These are phyloP conservation scores for Cladobotryum protrusum DNA, from an alignment of 2,329 filamentous ascomycete genomes.

Conservation along the genomic window DNA sequence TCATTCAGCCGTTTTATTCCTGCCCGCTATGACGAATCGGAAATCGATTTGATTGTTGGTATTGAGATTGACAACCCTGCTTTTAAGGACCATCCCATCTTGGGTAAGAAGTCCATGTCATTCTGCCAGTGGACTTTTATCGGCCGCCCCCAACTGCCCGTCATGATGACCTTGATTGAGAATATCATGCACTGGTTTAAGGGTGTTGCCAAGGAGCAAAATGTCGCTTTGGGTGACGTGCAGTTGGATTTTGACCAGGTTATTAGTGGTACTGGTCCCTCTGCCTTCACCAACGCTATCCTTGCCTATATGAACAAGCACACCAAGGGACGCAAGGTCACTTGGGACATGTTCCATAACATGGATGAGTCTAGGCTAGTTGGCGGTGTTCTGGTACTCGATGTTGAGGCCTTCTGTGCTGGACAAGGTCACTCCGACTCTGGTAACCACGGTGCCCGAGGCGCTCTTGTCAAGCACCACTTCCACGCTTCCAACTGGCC, in stretches of 20 bases:
- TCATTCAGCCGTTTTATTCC: constrained; percentile 32
- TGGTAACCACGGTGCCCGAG: constrained; percentile 60
- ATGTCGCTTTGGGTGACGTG: constrained; percentile 53
- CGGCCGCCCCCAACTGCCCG: constrained; percentile 58
- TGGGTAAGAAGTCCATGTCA: constrained; percentile 61
- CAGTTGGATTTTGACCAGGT: constrained; percentile 65
- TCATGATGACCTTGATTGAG: constrained; percentile 63
- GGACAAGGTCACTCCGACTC: constrained; percentile 69
- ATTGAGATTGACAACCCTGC: constrained; percentile 66
- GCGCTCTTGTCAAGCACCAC: constrained; percentile 65
- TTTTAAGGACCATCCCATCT: constrained; percentile 56
- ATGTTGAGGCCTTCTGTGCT: constrained; percentile 66
- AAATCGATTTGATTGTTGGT: constrained; percentile 65
- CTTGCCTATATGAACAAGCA: constrained; percentile 54
- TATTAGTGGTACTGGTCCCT: constrained; percentile 66
- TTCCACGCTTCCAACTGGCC: constrained; percentile 72
- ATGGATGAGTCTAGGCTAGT: constrained; percentile 60
- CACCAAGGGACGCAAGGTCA: constrained; percentile 35
- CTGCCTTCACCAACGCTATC: constrained; percentile 61
- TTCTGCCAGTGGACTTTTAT: constrained; percentile 75
- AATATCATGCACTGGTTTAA: constrained; percentile 63
- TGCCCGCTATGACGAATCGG: constrained; percentile 53
- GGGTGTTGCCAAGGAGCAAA: constrained; percentile 52
- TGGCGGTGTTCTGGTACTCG: constrained; percentile 58
- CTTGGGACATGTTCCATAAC: constrained; percentile 61